phyloP scores from a whole-genome alignment of 1,139 yeast species.

The Eremothecium coryli region DNA sequence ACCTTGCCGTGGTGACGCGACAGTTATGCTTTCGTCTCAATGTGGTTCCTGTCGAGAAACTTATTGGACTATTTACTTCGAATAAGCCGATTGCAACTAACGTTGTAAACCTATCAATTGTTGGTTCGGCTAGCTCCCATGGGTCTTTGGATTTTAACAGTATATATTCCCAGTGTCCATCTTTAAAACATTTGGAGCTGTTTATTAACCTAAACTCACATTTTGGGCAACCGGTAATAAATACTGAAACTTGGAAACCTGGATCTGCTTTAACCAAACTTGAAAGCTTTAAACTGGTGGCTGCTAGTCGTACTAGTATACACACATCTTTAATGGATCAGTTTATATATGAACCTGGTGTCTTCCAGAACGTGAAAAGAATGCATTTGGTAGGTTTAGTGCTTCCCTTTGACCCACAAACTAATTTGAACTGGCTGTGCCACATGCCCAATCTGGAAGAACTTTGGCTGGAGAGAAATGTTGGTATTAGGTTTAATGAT shows the following conservation, averaged over 20 bases:
- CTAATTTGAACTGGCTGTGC: constrained; percentile 17
- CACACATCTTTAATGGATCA: background rate
- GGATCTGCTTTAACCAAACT: background rate
- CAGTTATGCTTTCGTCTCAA: background rate
- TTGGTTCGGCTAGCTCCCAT: background rate
- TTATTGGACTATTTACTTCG: background rate
- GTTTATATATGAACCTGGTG: background rate
- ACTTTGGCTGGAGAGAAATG: constrained; percentile 28
- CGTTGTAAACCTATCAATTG: background rate
- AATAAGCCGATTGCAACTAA: background rate
- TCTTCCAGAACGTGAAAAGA: constrained; percentile 1
- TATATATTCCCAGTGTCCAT: background rate
- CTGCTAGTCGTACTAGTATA: background rate
- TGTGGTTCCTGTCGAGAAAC: background rate
- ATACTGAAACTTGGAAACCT: background rate
- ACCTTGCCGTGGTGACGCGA: background rate
- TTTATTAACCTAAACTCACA: no score
- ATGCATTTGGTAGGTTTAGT: constrained; percentile 1
- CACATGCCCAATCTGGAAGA: constrained; percentile 18
- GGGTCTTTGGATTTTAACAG: background rate
- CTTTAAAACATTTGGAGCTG: constrained; percentile 1
- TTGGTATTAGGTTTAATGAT: constrained; percentile 14
- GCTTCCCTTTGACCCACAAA: background rate
- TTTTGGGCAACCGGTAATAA: background rate
- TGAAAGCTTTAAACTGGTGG: background rate